Base-by-base conservation (phyloP, 202 grass and related monocot genomes). In the Carex arenaria region DNA sequence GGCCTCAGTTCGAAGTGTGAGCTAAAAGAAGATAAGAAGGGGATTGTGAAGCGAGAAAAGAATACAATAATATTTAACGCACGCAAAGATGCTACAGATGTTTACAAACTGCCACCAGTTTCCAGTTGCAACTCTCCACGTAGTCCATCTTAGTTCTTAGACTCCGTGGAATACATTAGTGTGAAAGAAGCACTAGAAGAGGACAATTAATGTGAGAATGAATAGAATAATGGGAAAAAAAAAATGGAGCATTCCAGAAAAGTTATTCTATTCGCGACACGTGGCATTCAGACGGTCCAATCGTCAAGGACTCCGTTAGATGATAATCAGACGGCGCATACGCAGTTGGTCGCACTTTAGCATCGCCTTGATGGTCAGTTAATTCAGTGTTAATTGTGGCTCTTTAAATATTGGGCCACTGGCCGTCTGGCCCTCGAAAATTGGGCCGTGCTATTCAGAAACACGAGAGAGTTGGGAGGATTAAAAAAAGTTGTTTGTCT, bases 241-340 rank as follows among this genome's bases (percentile, higher is more conserved):
- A 26, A 26, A 26, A 26, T 26, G 40, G 53, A 81, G 15, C 36
- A 26, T 81, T 81, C 78, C 3, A 81, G 78, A 81, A 81, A 26
- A n/a, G 51, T 4, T 68, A 10, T 18, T 36, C 1, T 49, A 92
- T 11, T 49, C 10, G 45, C 45, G 11, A 49, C 45, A 49, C 45
- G 45, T 49, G 10, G 10, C 45, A 10, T 49, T 3, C 45, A 10
- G 9, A 49, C 45, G 10, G 10, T 49, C 45, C 10, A 49, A 49
- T 49, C 10, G 10, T 49, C 45, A 3, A 49, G 10, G 10, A 0
- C 2, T 12, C 45, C 45, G 45, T 47, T 49, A 49, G 45, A 49
- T 49, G 10, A 49, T 49, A 12, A 49, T 49, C 45, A 12, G 45
- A 49, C 45, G 45, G 45, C 0, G 10, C 10, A 11, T 49, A 49